A percentile compares a stretch with the other conserved stretches of the same genome.
phyloP scores from a whole-genome alignment of 2,329 filamentous ascomycete species.

The Ophiostoma himal-ulmi region DNA sequence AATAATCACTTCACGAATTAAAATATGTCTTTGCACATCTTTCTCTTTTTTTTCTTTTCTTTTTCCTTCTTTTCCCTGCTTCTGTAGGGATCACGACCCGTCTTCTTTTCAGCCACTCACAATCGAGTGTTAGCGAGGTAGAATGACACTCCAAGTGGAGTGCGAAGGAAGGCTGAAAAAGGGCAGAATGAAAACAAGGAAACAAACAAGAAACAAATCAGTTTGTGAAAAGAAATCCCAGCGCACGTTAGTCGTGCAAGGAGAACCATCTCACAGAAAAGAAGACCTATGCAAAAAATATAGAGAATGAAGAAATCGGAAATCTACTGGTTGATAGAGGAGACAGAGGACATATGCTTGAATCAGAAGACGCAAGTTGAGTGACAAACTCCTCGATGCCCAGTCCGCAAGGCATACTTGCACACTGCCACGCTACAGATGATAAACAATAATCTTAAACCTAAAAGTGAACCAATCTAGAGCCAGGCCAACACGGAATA shows the following conservation, averaged over 20 bases:
- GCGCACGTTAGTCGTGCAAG: too few species aligned
- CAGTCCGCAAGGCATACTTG: background rate
- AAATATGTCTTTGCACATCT: background rate
- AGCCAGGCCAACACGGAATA: background rate
- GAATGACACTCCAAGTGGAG: background rate
- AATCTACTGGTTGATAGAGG: background rate
- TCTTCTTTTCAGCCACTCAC: background rate
- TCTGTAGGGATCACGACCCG: background rate
- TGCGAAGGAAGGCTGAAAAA: background rate
- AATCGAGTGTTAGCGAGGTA: background rate
- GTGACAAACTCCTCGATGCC: background rate
- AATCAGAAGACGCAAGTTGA: background rate
- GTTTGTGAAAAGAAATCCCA: background rate
- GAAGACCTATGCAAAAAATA: background rate
- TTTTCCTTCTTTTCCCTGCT: background rate
- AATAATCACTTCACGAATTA: background rate
- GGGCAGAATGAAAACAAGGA: background rate
- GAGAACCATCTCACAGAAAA: background rate
- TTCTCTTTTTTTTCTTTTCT: background rate
- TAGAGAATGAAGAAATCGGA: background rate
- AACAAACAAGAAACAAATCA: background rate
- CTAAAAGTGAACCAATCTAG: background rate
- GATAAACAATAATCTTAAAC: background rate
- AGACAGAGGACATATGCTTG: background rate
- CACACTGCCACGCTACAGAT: background rate